Evolutionary conservation across 768 basidiomycete species (phyloP).

Genomic region (Mycena venus): DNA sequence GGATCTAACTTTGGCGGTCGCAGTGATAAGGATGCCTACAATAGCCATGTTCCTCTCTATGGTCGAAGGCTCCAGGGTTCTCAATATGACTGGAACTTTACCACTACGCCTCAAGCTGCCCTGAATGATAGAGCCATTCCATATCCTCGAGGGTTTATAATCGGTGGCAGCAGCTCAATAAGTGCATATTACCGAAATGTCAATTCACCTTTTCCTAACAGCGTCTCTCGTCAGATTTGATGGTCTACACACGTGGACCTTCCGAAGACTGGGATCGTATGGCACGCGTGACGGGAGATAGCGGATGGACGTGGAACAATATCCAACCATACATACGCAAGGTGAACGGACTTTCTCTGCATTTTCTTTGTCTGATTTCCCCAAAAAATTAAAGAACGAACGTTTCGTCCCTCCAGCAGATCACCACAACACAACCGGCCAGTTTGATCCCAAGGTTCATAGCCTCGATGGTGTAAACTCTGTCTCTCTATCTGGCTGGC

Average conservation of each 20-base stretch:
- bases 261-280: slow-evolving; percentile 66
- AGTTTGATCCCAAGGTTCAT: slow-evolving; percentile 47
- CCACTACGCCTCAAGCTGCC: background rate
- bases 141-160: background rate
- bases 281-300: slow-evolving; percentile 57
- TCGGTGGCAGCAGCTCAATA: background rate
- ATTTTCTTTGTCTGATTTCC: no score
- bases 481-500: slow-evolving; percentile 18
- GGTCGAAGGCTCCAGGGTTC: no score
- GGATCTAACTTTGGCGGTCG: no score
- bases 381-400: background rate
- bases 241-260: slow-evolving; percentile 47
- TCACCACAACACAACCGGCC: no score
- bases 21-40: no score
- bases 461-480: slow-evolving; percentile 41
- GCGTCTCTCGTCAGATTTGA: background rate
- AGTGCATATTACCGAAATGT: background rate
- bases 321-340: slow-evolving; percentile 39
- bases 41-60: no score
- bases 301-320: slow-evolving; percentile 54
- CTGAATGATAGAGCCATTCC: background rate
- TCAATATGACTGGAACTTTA: no score
- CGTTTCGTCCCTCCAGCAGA: slow-evolving; percentile 37
- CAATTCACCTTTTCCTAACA: background rate
- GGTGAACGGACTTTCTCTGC: slow-evolving; percentile 26